phyloP scores from a whole-genome alignment of 441 rosid species.

The Flueggea neowawraea region DNA sequence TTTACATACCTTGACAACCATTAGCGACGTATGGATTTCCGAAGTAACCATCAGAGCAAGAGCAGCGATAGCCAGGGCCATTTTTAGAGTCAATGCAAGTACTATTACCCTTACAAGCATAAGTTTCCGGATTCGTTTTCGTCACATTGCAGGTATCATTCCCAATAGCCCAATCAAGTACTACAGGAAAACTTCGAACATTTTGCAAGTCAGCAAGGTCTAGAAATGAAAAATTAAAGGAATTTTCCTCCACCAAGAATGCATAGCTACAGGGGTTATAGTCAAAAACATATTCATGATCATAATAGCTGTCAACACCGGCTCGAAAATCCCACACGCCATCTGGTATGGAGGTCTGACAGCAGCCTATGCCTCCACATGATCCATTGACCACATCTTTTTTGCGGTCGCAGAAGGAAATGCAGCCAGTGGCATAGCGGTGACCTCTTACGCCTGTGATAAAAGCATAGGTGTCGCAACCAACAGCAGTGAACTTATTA shows the following conservation, averaged over 20 bases:
- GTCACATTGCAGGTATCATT: conserved; percentile 14
- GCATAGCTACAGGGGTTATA: conserved; percentile 40
- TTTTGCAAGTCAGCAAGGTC: neutral
- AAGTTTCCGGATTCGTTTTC: neutral
- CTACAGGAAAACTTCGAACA: neutral
- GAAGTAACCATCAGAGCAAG: conserved; percentile 16
- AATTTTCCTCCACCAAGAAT: conserved; percentile 26
- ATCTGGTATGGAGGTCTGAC: conserved; percentile 27
- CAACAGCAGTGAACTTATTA: conserved; percentile 35
- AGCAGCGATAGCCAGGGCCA: conserved; percentile 22
- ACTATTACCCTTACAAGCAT: conserved; percentile 22
- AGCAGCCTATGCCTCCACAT: conserved; percentile 42
- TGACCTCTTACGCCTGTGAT: neutral
- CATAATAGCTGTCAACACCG: neutral
- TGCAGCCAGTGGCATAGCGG: conserved; percentile 8
- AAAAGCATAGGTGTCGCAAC: conserved; percentile 30
- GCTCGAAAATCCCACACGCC: neutral
- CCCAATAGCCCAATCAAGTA: conserved; percentile 32
- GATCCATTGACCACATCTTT: conserved; percentile 1
- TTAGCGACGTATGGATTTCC: conserved; percentile 43
- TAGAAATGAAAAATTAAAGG: conserved; percentile 21
- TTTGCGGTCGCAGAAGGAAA: neutral
- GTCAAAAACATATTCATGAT: conserved; percentile 1
- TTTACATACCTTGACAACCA: conserved; percentile 35
- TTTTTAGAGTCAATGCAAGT: conserved; percentile 1